Percentiles rank a stretch among this genome's conserved stretches.
Evolutionary conservation across 768 basidiomycete genomes (phyloP).

Genomic region (Mycena galericulata): DNA sequence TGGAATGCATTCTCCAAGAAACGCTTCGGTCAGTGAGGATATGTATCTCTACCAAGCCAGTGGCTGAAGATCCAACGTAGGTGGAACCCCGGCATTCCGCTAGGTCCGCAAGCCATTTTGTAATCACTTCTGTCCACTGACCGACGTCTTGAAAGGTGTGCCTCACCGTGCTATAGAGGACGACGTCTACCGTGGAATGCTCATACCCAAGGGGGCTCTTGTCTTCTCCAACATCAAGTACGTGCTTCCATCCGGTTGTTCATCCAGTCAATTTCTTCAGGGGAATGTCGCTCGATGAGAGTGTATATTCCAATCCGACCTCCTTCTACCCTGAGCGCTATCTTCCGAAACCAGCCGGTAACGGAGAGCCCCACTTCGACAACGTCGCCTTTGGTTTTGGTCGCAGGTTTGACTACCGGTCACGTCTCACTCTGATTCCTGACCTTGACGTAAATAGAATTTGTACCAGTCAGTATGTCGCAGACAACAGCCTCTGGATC

Average conservation of each 20-base stretch:
- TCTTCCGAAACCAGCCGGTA: conserved; percentile 25
- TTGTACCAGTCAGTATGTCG: conserved; percentile 62
- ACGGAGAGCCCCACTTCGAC: conserved; percentile 16
- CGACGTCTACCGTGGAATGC: conserved; percentile 49
- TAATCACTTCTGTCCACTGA: not conserved
- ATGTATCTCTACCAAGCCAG: too few relatives aligned
- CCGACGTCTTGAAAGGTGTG: conserved; percentile 34
- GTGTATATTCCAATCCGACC: conserved; percentile 42
- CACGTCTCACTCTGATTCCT: not conserved
- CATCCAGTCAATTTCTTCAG: not conserved
- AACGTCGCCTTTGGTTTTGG: conserved; percentile 25
- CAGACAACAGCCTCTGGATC: conserved; percentile 61
- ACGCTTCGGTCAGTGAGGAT: not conserved
- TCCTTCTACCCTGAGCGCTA: conserved; percentile 44
- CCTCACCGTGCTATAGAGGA: conserved; percentile 46
- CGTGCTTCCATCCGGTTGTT: not conserved
- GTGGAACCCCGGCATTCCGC: not conserved
- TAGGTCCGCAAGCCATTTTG: not conserved
- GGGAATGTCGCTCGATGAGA: conserved; percentile 44
- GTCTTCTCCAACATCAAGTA: conserved; percentile 40
- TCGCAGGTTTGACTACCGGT: conserved; percentile 8
- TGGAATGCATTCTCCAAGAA: conserved; percentile 24
- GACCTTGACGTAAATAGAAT: conserved; percentile 40
- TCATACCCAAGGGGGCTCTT: conserved; percentile 46
- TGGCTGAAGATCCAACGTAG: not conserved